Conservation (phyloP, 805 yeast genomes). For the Starmera dryadoides region DNA sequence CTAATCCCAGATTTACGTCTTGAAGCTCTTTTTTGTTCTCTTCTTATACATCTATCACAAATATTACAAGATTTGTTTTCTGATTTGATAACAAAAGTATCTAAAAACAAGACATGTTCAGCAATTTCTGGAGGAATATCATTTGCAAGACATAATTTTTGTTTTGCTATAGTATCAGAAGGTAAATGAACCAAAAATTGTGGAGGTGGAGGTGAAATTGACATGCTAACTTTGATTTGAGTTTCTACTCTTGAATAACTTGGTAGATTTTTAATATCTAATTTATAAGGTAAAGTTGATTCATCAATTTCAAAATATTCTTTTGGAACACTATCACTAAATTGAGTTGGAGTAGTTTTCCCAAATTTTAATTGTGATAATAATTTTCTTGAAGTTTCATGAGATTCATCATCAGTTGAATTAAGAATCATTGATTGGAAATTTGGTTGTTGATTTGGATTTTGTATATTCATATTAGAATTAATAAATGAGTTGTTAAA, state of each 20-base stretch:
- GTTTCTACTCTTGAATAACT: conserved; percentile 88
- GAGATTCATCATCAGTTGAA: conserved; percentile 9
- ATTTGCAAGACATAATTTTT: conserved; percentile 60
- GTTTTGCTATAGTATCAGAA: conserved; percentile 79
- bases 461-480: no score
- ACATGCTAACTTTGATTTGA: conserved; percentile 73
- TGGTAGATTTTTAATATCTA: conserved; percentile 61
- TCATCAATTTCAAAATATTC: conserved; percentile 21
- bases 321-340: conserved; percentile 18
- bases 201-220: conserved; percentile 70
- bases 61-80: conserved; percentile 53
- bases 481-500: no score
- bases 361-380: conserved; percentile 20
- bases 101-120: conserved; percentile 57
- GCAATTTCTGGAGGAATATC: conserved; percentile 38
- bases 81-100: conserved; percentile 61
- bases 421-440: conserved; percentile 4
- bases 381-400: conserved; percentile 17
- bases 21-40: conserved; percentile 91
- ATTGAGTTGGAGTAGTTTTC: conserved; percentile 15
- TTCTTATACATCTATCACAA: conserved; percentile 81
- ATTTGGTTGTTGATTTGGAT: no score
- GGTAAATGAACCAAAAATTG: conserved; percentile 74
- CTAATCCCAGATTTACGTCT: conserved; percentile 79
- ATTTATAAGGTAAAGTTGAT: conserved; percentile 31